Base-by-base conservation (phyloP, 352 stramenopile species). In the Elongisporangium senticosum region DNA sequence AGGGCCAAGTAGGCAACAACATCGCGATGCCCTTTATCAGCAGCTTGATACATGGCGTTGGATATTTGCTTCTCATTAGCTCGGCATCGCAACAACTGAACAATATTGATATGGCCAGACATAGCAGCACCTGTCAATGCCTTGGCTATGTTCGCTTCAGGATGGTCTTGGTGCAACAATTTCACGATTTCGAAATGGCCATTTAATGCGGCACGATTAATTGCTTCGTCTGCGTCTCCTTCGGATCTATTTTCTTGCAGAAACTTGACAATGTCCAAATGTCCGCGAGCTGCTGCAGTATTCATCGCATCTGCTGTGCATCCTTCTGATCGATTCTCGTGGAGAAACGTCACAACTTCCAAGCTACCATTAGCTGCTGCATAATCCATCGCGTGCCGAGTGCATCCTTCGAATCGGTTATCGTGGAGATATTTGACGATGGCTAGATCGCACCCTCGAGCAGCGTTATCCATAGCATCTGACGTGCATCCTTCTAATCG, bases 271-370 rank as follows among this genome's bases (percentile, higher is more conserved):
- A 60, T 37, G 7, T 55, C 53, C 20, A 65, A 54, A 19, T 65
- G 59, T 7, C 59, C 53, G 13, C 53, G 59, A 22, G 26, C 55
- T 23, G 59, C 59, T 7, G 59, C 51, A 14, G 55, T 53, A 23
- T 65, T 56, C 66, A 80, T 77, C 2, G 68, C 72, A 50, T 55
- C 28, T 23, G 66, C 67, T n/a, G 71, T 69, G 28, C 71, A 76
- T 3, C 64, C 64, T 58, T 73, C 70, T 2, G 5, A 51, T 15
- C 65, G 59, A 22, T 71, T 24, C 5, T 10, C 49, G 59, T 76
- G 69, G 2, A 76, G 24, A 23, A 76, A 73, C 19, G 54, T 11
- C 5, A 76, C 65, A 15, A 69, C 53, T 0, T 64, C 62, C 4
- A 71, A 20, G 28, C 71, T 62, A 3, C 69, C 69, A 53, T 59